Evolutionary conservation across 306 rosid species (phyloP), one percentile per base, ranked within the genome.

Genomic region (Quercus variabilis): DNA sequence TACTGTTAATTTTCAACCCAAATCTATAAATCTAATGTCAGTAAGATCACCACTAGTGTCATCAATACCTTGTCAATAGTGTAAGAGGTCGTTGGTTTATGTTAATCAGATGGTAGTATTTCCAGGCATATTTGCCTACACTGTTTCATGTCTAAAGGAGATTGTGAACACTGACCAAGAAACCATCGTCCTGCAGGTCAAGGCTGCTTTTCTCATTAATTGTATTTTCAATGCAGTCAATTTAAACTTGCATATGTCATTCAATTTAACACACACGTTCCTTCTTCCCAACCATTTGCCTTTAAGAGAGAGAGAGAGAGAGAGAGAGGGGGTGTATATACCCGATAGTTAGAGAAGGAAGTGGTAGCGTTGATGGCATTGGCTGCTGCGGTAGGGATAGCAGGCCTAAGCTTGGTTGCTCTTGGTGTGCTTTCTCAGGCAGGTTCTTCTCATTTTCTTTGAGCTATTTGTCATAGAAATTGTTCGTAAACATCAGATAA

Each of bases 261-360:
- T 59, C 17, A 23, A 19, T 35, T 19, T 62, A 76, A 25, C 5
- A 13, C 64, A 51, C 55, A 21, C 67, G 76, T 6, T 65, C 72
- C 17, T 43, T 81, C 69, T 76, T 23, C 18, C 4, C 12, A 15
- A 13, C 1, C 17, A 25, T 60, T 28, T 72, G 55, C n/a, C 77
- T 55, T 5, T 2, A 65, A 64, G 51, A 33, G 51, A 63, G 28
- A 60, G 69, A 23, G 83, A 73, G 43, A 54, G 68, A 55, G 75
- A 65, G 78, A 73, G 78, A 75, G 75, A 13, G 76, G 3, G 58
- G 60, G 74, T 21, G 28, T 58, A 18, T 68, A 49, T 86, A 92
- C 97, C 93, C 81, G 21, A 84, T 83, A 71, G 82, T 73, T 41
- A 83, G 85, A 78, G 90, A 79, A 80, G 95, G 87, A 80, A 79